Conservation (phyloP, 2,329 filamentous ascomycete species). For the Tolypocladium paradoxum region DNA sequence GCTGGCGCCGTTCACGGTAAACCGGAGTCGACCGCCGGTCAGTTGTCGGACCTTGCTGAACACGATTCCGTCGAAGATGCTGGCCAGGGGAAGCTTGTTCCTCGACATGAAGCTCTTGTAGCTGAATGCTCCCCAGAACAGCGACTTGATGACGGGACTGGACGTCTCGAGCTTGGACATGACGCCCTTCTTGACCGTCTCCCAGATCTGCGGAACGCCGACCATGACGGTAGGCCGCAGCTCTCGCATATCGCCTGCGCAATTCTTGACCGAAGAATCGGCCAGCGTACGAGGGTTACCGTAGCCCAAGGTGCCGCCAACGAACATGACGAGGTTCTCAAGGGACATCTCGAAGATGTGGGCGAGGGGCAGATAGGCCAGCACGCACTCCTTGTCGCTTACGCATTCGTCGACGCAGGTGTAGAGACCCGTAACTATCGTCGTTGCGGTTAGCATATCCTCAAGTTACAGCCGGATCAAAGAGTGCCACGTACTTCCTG, state of each 20-base stretch:
- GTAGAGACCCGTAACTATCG: conserved; percentile 63
- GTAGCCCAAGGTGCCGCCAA: conserved; percentile 88
- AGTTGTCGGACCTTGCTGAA: conserved; percentile 88
- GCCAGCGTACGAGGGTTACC: conserved; percentile 83
- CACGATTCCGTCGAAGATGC: conserved; percentile 67
- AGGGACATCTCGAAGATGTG: conserved; percentile 97
- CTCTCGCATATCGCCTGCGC: conserved; percentile 86
- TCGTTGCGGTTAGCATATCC: background rate
- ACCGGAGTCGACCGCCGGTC: conserved; percentile 78
- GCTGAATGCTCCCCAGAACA: conserved; percentile 63
- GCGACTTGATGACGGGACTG: conserved; percentile 56
- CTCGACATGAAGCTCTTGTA: conserved; percentile 49
- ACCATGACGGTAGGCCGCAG: conserved; percentile 83
- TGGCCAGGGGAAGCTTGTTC: conserved; percentile 53
- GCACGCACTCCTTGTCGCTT: conserved; percentile 63
- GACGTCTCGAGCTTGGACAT: conserved; percentile 64
- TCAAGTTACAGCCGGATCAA: background rate
- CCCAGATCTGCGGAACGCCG: conserved; percentile 94
- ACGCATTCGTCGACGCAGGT: conserved; percentile 69
- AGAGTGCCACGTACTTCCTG: conserved; percentile 43
- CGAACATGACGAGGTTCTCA: conserved; percentile 80
- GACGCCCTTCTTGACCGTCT: conserved; percentile 93
- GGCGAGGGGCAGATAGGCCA: conserved; percentile 87
- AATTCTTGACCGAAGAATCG: conserved; percentile 78
- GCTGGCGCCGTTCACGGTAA: conserved; percentile 90